A percentile compares a stretch with the other conserved stretches of the same genome.
Evolutionary conservation across 345 rosid species (phyloP).

Genomic region (Streptanthus diversifolius): DNA sequence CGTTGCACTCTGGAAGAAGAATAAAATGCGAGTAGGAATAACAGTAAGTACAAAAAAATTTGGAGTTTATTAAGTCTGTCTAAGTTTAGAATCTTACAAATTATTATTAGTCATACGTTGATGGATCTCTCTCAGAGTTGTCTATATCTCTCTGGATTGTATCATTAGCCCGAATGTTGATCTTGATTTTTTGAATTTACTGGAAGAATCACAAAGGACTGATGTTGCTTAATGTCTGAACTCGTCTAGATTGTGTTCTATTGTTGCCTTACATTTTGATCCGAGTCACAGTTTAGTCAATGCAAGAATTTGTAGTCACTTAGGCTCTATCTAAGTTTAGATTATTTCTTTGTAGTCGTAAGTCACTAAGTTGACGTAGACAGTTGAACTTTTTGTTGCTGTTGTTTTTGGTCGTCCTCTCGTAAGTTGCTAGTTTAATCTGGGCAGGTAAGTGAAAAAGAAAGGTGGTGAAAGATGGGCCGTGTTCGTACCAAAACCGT

Average conservation of each 20-base stretch:
- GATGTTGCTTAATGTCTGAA: background rate
- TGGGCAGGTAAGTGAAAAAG: background rate
- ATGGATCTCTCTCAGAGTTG: background rate
- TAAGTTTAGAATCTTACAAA: too few relatives aligned
- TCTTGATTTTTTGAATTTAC: too few relatives aligned
- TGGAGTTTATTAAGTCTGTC: background rate
- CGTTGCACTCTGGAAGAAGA: background rate
- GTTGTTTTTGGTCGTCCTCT: background rate
- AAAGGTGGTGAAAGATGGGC: constrained; percentile 47
- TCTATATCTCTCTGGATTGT: background rate
- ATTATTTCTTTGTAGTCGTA: too few relatives aligned
- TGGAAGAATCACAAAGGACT: background rate
- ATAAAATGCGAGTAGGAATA: background rate
- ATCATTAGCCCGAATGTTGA: background rate
- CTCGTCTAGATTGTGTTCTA: too few relatives aligned
- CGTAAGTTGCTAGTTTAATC: background rate
- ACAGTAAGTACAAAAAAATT: background rate
- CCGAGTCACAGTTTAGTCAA: too few relatives aligned
- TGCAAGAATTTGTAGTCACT: background rate
- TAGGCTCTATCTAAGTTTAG: too few relatives aligned
- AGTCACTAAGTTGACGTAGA: background rate
- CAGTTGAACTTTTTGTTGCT: background rate
- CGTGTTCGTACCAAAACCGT: constrained; percentile 84
- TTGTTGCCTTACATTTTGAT: too few relatives aligned
- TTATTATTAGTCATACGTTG: too few relatives aligned